Evolutionary conservation across 495 filamentous ascomycete genomes (phyloP), one percentile per base, ranked within the genome.

Genomic region (Hypoxylon rickii): DNA sequence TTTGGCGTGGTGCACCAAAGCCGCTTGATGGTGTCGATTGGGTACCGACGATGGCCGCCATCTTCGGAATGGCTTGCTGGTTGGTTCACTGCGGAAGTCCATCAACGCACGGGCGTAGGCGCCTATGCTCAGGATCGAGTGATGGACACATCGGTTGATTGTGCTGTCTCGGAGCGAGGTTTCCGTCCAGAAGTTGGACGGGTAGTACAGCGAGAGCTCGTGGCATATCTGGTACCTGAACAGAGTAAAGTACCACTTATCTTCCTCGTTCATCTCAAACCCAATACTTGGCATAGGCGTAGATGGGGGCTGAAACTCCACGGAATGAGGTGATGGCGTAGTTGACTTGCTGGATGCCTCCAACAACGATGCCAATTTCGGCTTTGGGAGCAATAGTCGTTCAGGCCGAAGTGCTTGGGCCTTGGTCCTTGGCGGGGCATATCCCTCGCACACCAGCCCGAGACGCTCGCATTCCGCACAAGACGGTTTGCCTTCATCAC

Each of bases 41-140:
- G 54, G 34, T 3, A 51, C 44, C 11, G 53, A 54, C 18, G 55
- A 46, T 11, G 60, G 60, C 60, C 60, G 58, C 60, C 64, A 63
- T 7, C 51, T 39, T 31, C 43, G 51, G 34, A 42, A 44, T 17
- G 32, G 1, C 24, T 47, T 56, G 2, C 33, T 29, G n/a, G 37
- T 17, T 1, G 19, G n/a, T 22, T 55, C 51, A 15, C 53, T 29
- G 32, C 44, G 54, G 33, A 59, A 49, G 17, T 55, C 64, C 50
- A 55, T 58, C 8, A 63, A 46, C 34, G 64, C 64, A 48, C 64
- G 64, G 17, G 44, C 55, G 20, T 60, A 63, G 24, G 64, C 64
- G 12, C 64, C 64, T 62, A 67, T 67, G 24, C 59, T 56, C 13
- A 67, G 64, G 13, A 67, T 61, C 12, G 59, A 63, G 48, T 67